Evolutionary conservation across 179 eudicot genomes (phyloP), one percentile per base, ranked within the genome.

Genomic region (Spinacia oleracea): DNA sequence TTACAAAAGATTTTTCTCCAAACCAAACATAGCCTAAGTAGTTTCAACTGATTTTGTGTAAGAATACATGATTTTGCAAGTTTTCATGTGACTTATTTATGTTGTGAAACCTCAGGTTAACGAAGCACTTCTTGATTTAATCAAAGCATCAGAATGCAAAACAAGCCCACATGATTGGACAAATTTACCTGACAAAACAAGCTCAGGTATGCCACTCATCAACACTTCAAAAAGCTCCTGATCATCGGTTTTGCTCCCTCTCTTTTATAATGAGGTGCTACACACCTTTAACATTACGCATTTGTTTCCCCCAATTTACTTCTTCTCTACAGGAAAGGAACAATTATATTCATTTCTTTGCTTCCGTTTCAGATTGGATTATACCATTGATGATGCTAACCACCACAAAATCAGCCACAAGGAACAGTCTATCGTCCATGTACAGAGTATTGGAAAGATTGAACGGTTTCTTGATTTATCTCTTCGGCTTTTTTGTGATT

Each of bases 141-240:
- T 96, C 64, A 85, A 76, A 48, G 99, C 98, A 85, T 89, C 98
- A 72, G 93, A 89, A 75, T 77, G 79, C 43, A 87, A 85, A 82
- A 81, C 84, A 58, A 90, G 84, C 85, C 86, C 91, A 34, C 77
- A 67, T 53, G 96, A 96, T 46, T 96, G 99, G 99, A 88, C 98
- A 65, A 96, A 94, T 83, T 76, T 94, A 46, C 85, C 94, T 45
- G 81, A 63, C 75, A 85, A 81, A 79, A 90, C 81, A 68, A 76
- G 80, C 74, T 67, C 90, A 76, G 98, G 99, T 91, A 89, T 74
- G 89, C 75, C 75, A 29, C 16, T 35, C 69, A 25, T 18, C 34
- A 29, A 18, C n/a, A 16, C 15, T 65, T 65, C 68, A 46, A n/a
- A n/a, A n/a, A 71, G 59, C 74, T 46, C 74, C 73, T 1, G 58